Evolutionary conservation across 139 green algal species (phyloP), one percentile per base, ranked within the genome.

Genomic region (Dunaliella sp.): DNA sequence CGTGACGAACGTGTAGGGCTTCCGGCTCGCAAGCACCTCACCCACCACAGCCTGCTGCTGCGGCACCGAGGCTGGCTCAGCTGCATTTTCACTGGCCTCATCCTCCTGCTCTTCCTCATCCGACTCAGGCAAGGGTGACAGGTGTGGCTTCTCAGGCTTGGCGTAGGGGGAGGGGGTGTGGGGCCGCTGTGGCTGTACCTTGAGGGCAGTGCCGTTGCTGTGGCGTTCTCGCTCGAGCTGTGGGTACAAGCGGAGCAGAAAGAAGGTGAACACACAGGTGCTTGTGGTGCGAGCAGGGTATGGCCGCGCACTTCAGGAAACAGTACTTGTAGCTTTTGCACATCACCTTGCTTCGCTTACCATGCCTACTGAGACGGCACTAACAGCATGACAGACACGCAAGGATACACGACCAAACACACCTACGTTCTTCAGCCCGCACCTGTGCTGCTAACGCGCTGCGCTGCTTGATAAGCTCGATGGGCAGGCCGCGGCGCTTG

Each of bases 1-100:
- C 30, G 86, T 81, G 35, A 86, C 59, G 25, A 86, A 31, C 35
- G 73, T 26, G 83, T 21, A 76, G 3, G 33, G 22, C 38, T 77
- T 3, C 12, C 38, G 16, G 32, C 7, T 48, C 24, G 38, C 38
- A 2, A 7, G 80, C 37, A 34, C 2, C 1, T 57, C 82, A 77
- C 0, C 81, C n/a, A 32, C 21, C 1, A 7, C 30, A 57, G 38
- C 80, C 74, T 34, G 0, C 31, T 76, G 78, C 84, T 33, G 73
- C 36, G 12, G 38, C 73, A 36, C 32, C 24, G 77, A 7, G 1
- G 35, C 72, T 12, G 28, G 1, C 0, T 73, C 26, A 1, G n/a
- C 57, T 28, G 48, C 1, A 1, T 25, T 33, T 22, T 28, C 37
- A n/a, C 2, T 34, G n/a, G 83, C 75, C 28, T 36, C 36, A 2